Conservation (phyloP, 495 filamentous ascomycete species). For the Jackrogersella minutella region DNA sequence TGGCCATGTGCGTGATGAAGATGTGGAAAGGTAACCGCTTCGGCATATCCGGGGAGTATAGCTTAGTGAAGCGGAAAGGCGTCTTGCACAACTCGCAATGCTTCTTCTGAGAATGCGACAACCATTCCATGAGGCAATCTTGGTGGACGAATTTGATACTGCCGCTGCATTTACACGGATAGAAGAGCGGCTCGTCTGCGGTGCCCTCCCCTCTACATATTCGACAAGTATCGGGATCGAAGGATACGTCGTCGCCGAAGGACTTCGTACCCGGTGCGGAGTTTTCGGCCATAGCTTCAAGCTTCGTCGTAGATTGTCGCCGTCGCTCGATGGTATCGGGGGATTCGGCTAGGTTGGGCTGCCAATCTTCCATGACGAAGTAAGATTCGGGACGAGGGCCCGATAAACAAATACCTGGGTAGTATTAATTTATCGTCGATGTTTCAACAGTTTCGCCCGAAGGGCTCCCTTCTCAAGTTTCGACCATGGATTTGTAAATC, state of each 20-base stretch:
- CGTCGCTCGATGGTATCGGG: slow-evolving; percentile 22
- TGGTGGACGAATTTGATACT: slow-evolving; percentile 99
- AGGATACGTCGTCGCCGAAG: slow-evolving; percentile 29
- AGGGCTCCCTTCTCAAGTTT: slow-evolving; percentile 26
- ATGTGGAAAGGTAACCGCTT: slow-evolving; percentile 77
- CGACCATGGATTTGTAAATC: slow-evolving; percentile 27
- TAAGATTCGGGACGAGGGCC: neutral
- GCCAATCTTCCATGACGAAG: slow-evolving; percentile 24
- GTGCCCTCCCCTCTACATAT: slow-evolving; percentile 93
- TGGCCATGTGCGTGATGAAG: slow-evolving; percentile 76
- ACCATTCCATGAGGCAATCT: slow-evolving; percentile 96
- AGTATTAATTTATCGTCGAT: neutral
- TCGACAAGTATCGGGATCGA: slow-evolving; percentile 82
- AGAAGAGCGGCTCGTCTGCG: slow-evolving; percentile 87
- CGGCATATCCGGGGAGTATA: slow-evolving; percentile 95
- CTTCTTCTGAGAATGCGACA: slow-evolving; percentile 97
- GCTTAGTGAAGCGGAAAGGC: slow-evolving; percentile 94
- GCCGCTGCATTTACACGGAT: slow-evolving; percentile 97
- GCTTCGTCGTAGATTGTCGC: slow-evolving; percentile 4
- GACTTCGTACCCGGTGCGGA: neutral
- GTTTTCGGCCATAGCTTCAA: slow-evolving; percentile 20
- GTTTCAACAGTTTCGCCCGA: slow-evolving; percentile 7
- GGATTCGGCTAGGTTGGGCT: slow-evolving; percentile 23
- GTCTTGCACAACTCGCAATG: slow-evolving; percentile 99
- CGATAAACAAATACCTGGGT: neutral